These are phyloP conservation scores for Physaria fendleri DNA, from an alignment of 345 rosid genomes.

Conservation along the genomic window DNA sequence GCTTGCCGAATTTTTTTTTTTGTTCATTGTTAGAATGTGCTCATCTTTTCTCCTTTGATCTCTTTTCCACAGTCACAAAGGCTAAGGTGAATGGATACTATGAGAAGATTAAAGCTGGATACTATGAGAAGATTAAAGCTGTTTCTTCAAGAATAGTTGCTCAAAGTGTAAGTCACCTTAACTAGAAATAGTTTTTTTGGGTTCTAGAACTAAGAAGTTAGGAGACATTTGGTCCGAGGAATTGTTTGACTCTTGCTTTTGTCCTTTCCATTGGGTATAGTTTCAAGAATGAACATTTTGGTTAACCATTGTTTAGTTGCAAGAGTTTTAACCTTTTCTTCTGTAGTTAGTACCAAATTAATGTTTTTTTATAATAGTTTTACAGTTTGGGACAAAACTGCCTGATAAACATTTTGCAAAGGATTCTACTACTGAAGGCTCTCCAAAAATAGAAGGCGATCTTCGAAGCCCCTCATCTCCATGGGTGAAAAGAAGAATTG, in stretches of 20 bases:
- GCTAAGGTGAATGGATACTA: constrained; percentile 66
- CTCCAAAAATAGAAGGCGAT: constrained; percentile 38
- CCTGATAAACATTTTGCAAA: constrained; percentile 30
- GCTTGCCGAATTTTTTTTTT: no score
- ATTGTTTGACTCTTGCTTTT: background rate
- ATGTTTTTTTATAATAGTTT: background rate
- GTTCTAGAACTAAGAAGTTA: no score
- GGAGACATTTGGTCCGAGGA: background rate
- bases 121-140: constrained; percentile 69
- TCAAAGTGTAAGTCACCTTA: constrained; percentile 47
- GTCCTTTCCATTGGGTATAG: background rate
- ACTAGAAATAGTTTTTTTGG: background rate
- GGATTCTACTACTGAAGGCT: constrained; percentile 35
- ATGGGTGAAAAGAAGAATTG: constrained; percentile 69
- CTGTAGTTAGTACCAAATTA: background rate
- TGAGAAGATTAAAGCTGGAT: no score
- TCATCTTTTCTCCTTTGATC: background rate
- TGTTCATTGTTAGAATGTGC: background rate
- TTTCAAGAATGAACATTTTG: no score
- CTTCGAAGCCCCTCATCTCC: constrained; percentile 43
- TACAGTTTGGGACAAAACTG: constrained; percentile 40
- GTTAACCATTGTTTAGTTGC: background rate
- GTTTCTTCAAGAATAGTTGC: constrained; percentile 52
- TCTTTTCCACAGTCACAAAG: constrained; percentile 48
- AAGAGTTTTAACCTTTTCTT: background rate